These are phyloP conservation scores for Ligustrum vulgare DNA, from an alignment of 257 asterid genomes.

Conservation along the genomic window DNA sequence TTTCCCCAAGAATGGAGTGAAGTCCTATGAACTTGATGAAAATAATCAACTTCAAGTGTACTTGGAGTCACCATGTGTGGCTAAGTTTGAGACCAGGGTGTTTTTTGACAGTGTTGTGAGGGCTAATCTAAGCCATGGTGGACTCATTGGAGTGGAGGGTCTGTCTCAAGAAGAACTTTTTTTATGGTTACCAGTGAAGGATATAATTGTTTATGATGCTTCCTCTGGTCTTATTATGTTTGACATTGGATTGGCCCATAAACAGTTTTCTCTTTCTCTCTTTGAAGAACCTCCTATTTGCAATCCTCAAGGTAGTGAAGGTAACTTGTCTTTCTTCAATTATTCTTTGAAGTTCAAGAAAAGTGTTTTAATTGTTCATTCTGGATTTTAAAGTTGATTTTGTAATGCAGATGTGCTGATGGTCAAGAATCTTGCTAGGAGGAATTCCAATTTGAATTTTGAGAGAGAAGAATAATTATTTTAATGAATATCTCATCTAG, in stretches of 20 bases:
- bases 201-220: slow-evolving; percentile 76
- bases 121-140: slow-evolving; percentile 85
- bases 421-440: slow-evolving; percentile 26
- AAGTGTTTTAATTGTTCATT: background rate
- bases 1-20: slow-evolving; percentile 76
- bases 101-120: slow-evolving; percentile 66
- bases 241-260: slow-evolving; percentile 83
- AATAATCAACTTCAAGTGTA: slow-evolving; percentile 62
- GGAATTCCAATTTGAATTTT: slow-evolving; percentile 32
- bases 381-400: background rate
- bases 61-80: slow-evolving; percentile 74
- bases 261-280: slow-evolving; percentile 77
- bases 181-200: slow-evolving; percentile 86
- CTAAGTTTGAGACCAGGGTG: slow-evolving; percentile 71
- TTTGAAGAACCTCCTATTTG: slow-evolving; percentile 90
- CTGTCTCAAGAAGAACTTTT: slow-evolving; percentile 85
- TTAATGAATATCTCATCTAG: slow-evolving; percentile 27
- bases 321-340: slow-evolving; percentile 23
- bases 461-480: slow-evolving; percentile 25
- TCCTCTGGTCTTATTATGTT: slow-evolving; percentile 76
- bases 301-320: slow-evolving; percentile 62
- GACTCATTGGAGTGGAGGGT: slow-evolving; percentile 74
- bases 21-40: slow-evolving; percentile 50
- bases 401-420: slow-evolving; percentile 40
- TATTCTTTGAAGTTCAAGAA: background rate